Conservation (phyloP, 768 basidiomycete species). For the Hygrocybe punicea region DNA sequence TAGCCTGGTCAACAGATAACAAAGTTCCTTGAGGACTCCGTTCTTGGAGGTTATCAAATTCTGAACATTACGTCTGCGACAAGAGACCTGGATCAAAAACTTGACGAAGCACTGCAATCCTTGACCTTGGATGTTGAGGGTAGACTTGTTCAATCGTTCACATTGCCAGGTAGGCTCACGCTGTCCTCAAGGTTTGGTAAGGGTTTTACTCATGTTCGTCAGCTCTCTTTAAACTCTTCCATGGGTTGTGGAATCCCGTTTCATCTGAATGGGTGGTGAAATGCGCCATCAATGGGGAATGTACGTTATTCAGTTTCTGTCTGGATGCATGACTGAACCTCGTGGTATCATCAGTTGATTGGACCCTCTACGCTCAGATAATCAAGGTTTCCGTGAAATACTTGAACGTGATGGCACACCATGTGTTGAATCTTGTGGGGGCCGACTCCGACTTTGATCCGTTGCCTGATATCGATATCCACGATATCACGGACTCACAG, state of each 20-base stretch:
- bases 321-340: neutral
- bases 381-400: constrained; percentile 41
- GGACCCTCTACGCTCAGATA: constrained; percentile 49
- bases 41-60: constrained; percentile 40
- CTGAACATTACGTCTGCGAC: constrained; percentile 50
- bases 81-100: constrained; percentile 57
- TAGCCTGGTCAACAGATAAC: constrained; percentile 38
- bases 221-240: constrained; percentile 44
- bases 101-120: constrained; percentile 40
- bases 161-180: constrained; percentile 42
- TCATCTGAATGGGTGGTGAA: constrained; percentile 48
- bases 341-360: constrained; percentile 45
- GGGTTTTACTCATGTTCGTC: constrained; percentile 5
- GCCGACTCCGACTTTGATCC: constrained; percentile 17
- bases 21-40: constrained; percentile 45
- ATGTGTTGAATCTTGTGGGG: constrained; percentile 30
- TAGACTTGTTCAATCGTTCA: constrained; percentile 46
- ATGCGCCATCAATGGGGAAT: constrained; percentile 39
- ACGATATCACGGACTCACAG: constrained; percentile 39
- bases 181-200: neutral
- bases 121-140: constrained; percentile 57
- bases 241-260: constrained; percentile 38
- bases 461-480: constrained; percentile 37
- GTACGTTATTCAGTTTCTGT: constrained; percentile 35
- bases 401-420: constrained; percentile 37